A percentile compares a stretch with the other conserved stretches of the same genome.
Evolutionary conservation across 352 stramenopile genomes (phyloP).

Genomic region (Pythium volutum): DNA sequence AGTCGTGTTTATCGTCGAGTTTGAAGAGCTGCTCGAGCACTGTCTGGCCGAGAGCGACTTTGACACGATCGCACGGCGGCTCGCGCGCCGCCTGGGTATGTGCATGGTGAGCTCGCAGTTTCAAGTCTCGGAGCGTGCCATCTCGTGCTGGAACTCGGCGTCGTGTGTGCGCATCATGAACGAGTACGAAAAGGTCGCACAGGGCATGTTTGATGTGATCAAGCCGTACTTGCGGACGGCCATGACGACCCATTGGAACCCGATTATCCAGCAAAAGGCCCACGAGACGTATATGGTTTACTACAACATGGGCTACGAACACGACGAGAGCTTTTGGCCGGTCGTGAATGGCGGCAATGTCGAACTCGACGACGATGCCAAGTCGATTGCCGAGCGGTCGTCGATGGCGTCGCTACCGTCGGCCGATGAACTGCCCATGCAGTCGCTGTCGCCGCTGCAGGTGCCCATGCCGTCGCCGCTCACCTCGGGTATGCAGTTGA

Average conservation of each 20-base stretch:
- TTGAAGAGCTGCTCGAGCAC: constrained; percentile 88
- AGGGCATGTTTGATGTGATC: constrained; percentile 82
- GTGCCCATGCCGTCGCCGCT: constrained; percentile 2
- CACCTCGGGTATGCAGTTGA: constrained; percentile 1
- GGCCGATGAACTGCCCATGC: constrained; percentile 8
- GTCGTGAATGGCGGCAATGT: constrained; percentile 13
- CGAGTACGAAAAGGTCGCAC: constrained; percentile 84
- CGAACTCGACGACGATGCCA: constrained; percentile 3
- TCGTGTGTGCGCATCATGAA: constrained; percentile 87
- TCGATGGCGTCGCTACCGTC: constrained; percentile 13
- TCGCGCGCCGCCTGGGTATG: constrained; percentile 62
- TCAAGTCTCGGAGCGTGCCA: constrained; percentile 79
- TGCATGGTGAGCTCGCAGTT: constrained; percentile 85
- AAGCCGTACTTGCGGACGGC: constrained; percentile 64
- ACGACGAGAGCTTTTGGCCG: constrained; percentile 43
- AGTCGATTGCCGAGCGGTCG: constrained; percentile 4
- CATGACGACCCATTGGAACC: constrained; percentile 71
- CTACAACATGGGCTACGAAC: constrained; percentile 90
- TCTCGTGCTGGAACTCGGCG: constrained; percentile 79
- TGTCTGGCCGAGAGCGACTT: constrained; percentile 79
- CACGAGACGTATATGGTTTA: constrained; percentile 86
- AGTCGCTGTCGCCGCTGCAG: constrained; percentile 7
- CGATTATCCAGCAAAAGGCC: constrained; percentile 81
- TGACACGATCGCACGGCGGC: constrained; percentile 50
- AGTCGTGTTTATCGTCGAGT: constrained; percentile 87